Evolutionary conservation across 164 flowering plant genomes (phyloP), one percentile per base, ranked within the genome.

Genomic region (Kalanchoe fedtschenkoi): DNA sequence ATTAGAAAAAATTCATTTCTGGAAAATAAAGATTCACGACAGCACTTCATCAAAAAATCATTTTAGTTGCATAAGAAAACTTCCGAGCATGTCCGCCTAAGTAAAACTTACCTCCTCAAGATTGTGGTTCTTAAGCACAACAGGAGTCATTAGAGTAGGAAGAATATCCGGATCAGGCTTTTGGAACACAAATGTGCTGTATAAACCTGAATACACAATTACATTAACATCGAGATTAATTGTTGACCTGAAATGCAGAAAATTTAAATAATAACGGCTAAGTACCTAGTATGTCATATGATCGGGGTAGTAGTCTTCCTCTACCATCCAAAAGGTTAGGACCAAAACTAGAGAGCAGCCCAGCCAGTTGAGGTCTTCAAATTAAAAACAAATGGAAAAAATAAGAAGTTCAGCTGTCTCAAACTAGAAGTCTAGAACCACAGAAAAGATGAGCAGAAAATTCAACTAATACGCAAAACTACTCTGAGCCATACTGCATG

Each of bases 291-390:
- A 90, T 44, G 69, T 93, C 99, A 34, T 74, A 84, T 30, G 96
- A 80, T 37, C 97, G 84, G 57, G 92, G 89, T 66, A 90, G 87
- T 66, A 88, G 97, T 64, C 79, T 82, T 62, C 97, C 99, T 71
- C 90, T 77, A 16, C 85, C 81, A 78, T 93, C 97, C 60, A 90
- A 77, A 41, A 90, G 74, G 72, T 79, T 85, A 53, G 80, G 77
- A 65, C 82, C 87, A 67, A 68, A 72, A 68, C 68, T 80, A 58
- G 66, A 68, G 17, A 93, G 74, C 92, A 88, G 70, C 58, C 89
- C 85, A 65, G 87, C 83, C 70, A 93, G 80, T 65, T 82, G 92
- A 39, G 83, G 78, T 74, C 99, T 93, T 69, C 41, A 58, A 21
- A 58, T 16, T n/a, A 32, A 32, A 58, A 19, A 58, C 33, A 6